These are phyloP conservation scores for Sistotremastrum niveocremeum DNA, from an alignment of 768 basidiomycete species.

Conservation along the genomic window DNA sequence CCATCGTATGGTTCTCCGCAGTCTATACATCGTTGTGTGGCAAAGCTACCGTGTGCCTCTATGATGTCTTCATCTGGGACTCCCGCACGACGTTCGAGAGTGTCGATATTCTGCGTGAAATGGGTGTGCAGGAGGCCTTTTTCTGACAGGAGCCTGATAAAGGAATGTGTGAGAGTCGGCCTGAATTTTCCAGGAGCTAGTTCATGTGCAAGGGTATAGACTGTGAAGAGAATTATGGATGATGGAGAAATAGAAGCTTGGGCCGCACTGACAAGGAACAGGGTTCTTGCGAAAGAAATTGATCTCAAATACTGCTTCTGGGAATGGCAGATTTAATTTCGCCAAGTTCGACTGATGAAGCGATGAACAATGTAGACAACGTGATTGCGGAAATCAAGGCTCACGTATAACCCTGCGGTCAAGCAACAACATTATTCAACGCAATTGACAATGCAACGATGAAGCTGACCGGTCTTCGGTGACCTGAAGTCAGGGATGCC, in stretches of 20 bases:
- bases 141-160: slow-evolving; percentile 67
- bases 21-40: slow-evolving; percentile 67
- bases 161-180: slow-evolving; percentile 83
- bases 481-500: slow-evolving; percentile 87
- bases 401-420: slow-evolving; percentile 39
- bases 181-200: slow-evolving; percentile 84
- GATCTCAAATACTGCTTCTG: slow-evolving; percentile 94
- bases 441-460: background rate
- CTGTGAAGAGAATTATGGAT: slow-evolving; percentile 16
- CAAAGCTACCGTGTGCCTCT: slow-evolving; percentile 96
- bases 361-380: background rate
- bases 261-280: slow-evolving; percentile 46
- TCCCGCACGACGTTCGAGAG: slow-evolving; percentile 75
- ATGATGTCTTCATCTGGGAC: slow-evolving; percentile 62
- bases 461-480: slow-evolving; percentile 57
- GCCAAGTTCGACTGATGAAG: slow-evolving; percentile 57
- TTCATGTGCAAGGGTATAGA: slow-evolving; percentile 88
- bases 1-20: slow-evolving; percentile 50
- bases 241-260: background rate
- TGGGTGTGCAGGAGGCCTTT: slow-evolving; percentile 59
- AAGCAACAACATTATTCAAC: background rate
- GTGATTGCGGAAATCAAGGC: slow-evolving; percentile 8
- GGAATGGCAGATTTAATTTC: slow-evolving; percentile 69
- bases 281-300: slow-evolving; percentile 72
- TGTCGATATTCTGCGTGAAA: slow-evolving; percentile 91